A percentile compares a stretch with the other conserved stretches of the same genome.
Evolutionary conservation across 306 rosid genomes (phyloP).

Genomic region (Morella rubra): DNA sequence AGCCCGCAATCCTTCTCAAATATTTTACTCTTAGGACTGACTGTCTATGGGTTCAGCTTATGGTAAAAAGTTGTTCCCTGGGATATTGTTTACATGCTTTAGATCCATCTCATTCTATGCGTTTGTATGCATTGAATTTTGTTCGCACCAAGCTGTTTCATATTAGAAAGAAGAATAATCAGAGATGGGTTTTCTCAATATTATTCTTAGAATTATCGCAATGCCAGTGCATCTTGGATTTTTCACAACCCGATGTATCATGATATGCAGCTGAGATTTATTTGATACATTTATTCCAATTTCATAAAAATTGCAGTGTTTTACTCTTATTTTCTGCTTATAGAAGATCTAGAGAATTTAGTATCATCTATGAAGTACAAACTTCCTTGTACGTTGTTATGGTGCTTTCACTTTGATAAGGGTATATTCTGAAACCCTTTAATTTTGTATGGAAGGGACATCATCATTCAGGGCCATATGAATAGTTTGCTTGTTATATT

Average conservation of each 20-base stretch:
- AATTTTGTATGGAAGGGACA: neutral
- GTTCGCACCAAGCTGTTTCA: conserved; percentile 12
- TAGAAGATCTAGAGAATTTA: neutral
- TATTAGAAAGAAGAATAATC: conserved; percentile 2
- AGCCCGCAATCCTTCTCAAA: conserved; percentile 29
- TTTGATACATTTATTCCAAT: conserved; percentile 2
- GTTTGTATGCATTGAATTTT: conserved; percentile 18
- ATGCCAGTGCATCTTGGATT: neutral
- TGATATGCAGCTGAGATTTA: conserved; percentile 8
- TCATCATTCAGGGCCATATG: neutral
- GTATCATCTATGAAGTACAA: neutral
- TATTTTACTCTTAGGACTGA: conserved; percentile 15
- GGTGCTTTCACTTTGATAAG: neutral
- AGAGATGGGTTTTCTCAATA: conserved; percentile 17
- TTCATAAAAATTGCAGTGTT: neutral
- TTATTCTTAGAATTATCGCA: conserved; percentile 21
- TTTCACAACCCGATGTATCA: neutral
- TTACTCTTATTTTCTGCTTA: neutral
- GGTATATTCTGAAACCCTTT: neutral
- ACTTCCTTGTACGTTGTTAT: neutral
- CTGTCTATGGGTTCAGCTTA: conserved; percentile 6
- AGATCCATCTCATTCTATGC: neutral
- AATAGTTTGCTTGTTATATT: conserved; percentile 16
- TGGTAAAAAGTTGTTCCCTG: neutral
- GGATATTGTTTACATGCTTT: neutral